These are phyloP conservation scores for Gilbertella persicaria DNA, from an alignment of 371 early-diverging fungal species.

Conservation along the genomic window DNA sequence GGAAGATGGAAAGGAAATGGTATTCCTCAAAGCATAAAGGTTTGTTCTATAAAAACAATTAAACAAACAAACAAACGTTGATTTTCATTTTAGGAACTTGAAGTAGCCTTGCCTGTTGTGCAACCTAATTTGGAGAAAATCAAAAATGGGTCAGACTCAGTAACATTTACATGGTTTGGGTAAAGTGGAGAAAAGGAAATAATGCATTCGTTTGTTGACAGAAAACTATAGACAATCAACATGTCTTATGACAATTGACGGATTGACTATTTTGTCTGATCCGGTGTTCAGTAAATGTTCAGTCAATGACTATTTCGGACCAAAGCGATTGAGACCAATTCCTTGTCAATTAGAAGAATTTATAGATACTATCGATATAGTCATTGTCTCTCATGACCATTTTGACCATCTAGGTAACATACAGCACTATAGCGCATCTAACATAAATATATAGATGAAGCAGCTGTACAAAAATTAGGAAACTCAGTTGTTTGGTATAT, in stretches of 20 bases:
- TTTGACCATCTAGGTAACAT: conserved; percentile 60
- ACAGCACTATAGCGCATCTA: not conserved
- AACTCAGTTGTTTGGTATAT: conserved; percentile 64
- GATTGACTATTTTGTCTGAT: conserved; percentile 63
- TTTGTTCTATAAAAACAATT: not conserved
- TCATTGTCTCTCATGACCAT: conserved; percentile 62
- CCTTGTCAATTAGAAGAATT: conserved; percentile 57
- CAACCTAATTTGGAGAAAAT: conserved; percentile 36
- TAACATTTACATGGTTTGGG: conserved; percentile 56
- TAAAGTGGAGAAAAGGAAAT: conserved; percentile 12
- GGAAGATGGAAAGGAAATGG: conserved; percentile 30
- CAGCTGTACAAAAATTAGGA: conserved; percentile 50
- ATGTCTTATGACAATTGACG: conserved; percentile 61
- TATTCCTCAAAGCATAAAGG: conserved; percentile 15
- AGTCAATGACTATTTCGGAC: conserved; percentile 54
- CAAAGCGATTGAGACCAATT: conserved; percentile 53
- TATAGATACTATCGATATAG: conserved; percentile 53
- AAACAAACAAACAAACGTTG: not conserved
- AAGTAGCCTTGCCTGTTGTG: conserved; percentile 42
- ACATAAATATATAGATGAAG: conserved; percentile 35
- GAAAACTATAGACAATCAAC: conserved; percentile 66
- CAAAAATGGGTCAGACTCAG: conserved; percentile 10
- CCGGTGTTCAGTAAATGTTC: conserved; percentile 53
- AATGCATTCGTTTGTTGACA: not conserved
- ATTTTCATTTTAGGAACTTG: conserved; percentile 31